Conservation (phyloP, 1,284 basidiomycete species). For the Quambalaria eucalypti region DNA sequence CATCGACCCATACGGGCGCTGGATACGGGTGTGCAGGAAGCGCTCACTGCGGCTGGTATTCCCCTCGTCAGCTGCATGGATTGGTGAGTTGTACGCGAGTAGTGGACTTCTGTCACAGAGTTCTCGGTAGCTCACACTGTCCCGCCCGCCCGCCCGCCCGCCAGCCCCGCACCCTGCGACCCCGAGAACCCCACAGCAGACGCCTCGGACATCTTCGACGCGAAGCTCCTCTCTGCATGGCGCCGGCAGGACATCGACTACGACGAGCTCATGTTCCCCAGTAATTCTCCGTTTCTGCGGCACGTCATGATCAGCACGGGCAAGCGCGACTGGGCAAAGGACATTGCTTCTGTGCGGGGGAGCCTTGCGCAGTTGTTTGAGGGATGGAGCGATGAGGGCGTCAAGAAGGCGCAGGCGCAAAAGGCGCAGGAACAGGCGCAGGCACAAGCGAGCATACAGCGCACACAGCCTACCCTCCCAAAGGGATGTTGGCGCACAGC, state of each 20-base stretch:
- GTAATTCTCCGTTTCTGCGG: constrained; percentile 2
- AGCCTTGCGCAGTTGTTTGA: constrained; percentile 6
- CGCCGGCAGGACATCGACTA: constrained; percentile 7
- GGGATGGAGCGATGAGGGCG: neutral
- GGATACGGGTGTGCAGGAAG: neutral
- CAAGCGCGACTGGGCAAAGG: constrained; percentile 5
- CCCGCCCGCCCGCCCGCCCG: too few species aligned
- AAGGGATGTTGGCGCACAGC: constrained; percentile 4
- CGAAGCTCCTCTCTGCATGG: constrained; percentile 3
- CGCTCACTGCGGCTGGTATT: neutral
- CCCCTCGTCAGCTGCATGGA: neutral
- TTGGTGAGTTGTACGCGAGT: neutral
- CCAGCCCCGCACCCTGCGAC: neutral
- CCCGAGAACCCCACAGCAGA: neutral
- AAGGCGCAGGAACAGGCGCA: neutral
- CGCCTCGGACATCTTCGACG: neutral
- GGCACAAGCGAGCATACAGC: neutral
- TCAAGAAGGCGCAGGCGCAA: neutral
- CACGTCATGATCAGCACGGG: constrained; percentile 9
- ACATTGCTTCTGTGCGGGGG: constrained; percentile 2
- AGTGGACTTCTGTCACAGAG: neutral
- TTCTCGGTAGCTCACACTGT: too few species aligned
- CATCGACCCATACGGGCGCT: neutral
- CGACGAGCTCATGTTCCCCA: neutral
- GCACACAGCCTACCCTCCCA: neutral